Evolutionary conservation across 805 yeast species (phyloP).

Genomic region (Pichia paraexigua): DNA sequence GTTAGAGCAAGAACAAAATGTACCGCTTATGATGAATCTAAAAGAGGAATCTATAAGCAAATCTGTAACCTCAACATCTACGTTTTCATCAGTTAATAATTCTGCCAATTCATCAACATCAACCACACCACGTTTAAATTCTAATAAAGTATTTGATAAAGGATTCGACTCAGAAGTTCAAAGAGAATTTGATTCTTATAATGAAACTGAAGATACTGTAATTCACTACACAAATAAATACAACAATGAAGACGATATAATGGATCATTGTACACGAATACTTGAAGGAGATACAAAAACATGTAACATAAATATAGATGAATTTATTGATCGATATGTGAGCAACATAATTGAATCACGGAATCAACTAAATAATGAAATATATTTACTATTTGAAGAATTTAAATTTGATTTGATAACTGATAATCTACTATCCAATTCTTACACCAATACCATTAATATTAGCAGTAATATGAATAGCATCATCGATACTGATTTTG

Average conservation of each 20-base stretch:
- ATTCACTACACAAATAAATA: not conserved
- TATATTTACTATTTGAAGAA: slow-evolving; percentile 3
- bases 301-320: not conserved
- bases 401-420: slow-evolving; percentile 9
- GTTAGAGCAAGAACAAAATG: not conserved
- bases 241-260: not conserved
- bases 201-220: slow-evolving; percentile 4
- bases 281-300: not conserved
- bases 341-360: not conserved
- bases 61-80: not conserved
- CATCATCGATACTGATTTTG: not conserved
- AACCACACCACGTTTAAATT: not conserved
- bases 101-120: not conserved
- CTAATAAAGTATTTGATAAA: not conserved
- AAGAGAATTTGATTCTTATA: not conserved
- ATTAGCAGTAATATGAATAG: not conserved
- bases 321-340: not conserved
- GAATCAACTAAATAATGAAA: not conserved
- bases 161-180: not conserved
- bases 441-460: not conserved
- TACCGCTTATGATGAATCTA: not conserved
- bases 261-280: not conserved
- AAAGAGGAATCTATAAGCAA: not conserved
- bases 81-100: not conserved
- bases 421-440: slow-evolving; percentile 1